Conservation (phyloP, 2,329 filamentous ascomycete genomes). For the Botrytis elliptica region DNA sequence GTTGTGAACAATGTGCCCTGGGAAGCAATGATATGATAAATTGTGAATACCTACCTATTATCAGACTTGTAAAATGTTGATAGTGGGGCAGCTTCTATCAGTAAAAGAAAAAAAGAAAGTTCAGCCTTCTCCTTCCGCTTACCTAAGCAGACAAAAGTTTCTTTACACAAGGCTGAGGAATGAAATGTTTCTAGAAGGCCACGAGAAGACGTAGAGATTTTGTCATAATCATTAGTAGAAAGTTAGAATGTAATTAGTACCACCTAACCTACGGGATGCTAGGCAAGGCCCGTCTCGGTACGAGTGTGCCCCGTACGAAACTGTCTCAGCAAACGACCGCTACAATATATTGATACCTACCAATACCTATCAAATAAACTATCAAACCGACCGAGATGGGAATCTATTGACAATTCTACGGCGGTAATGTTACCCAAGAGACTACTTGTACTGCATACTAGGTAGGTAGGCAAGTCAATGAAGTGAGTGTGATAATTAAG, state of each 20-base stretch:
- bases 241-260: not conserved
- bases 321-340: not conserved
- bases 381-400: not conserved
- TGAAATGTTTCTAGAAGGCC: not conserved
- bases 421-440: not conserved
- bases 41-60: not conserved
- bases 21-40: not conserved
- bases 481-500: not conserved
- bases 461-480: not conserved
- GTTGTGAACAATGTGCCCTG: not conserved
- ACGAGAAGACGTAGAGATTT: not conserved
- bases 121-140: constrained; percentile 10
- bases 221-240: not conserved
- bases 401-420: not conserved
- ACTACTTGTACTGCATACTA: not conserved
- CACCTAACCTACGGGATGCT: not conserved
- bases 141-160: not conserved
- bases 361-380: not conserved
- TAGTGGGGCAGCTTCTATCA: constrained; percentile 10
- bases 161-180: not conserved
- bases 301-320: not conserved
- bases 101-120: constrained; percentile 6
- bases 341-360: not conserved
- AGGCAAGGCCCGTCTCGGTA: not conserved
- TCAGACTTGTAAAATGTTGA: not conserved